Conservation (phyloP, 2,329 filamentous ascomycete genomes). For the Ploettnerulaceae sp. region DNA sequence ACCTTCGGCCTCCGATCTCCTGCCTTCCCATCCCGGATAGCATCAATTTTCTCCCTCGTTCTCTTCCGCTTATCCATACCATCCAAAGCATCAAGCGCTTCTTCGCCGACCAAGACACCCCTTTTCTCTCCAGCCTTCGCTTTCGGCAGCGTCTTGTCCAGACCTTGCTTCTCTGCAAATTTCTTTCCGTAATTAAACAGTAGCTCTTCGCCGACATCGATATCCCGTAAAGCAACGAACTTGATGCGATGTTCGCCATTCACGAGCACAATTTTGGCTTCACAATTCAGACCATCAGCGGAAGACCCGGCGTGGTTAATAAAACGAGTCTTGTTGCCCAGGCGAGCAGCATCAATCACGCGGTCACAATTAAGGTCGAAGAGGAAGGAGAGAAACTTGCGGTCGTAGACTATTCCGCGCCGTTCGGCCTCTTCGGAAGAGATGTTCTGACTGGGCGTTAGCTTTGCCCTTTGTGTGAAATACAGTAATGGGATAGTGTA, state of each 20-base stretch:
- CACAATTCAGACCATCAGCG: constrained; percentile 56
- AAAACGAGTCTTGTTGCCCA: constrained; percentile 77
- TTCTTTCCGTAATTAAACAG: constrained; percentile 77
- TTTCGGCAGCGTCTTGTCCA: constrained; percentile 44
- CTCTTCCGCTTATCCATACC: constrained; percentile 17
- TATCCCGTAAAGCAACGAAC: constrained; percentile 62
- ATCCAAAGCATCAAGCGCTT: constrained; percentile 25
- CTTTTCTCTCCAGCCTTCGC: constrained; percentile 18
- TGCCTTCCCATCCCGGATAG: constrained; percentile 9
- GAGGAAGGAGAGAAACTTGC: constrained; percentile 40
- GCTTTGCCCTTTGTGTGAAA: neutral
- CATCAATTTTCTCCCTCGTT: constrained; percentile 13
- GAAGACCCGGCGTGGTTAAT: constrained; percentile 71
- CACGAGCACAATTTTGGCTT: constrained; percentile 64
- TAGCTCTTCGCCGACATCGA: constrained; percentile 68
- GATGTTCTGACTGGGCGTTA: constrained; percentile 48
- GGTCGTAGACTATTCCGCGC: constrained; percentile 35
- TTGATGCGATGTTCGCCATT: constrained; percentile 74
- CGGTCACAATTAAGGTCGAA: constrained; percentile 47
- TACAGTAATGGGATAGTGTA: constrained; percentile 32
- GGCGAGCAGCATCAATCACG: constrained; percentile 66
- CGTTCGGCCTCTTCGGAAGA: constrained; percentile 29
- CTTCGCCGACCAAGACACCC: constrained; percentile 23
- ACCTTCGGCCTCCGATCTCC: neutral
- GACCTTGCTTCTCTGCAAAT: constrained; percentile 48